Base-by-base conservation (phyloP, 2,329 filamentous ascomycete species). In the Pseudogymnoascus sp. region DNA sequence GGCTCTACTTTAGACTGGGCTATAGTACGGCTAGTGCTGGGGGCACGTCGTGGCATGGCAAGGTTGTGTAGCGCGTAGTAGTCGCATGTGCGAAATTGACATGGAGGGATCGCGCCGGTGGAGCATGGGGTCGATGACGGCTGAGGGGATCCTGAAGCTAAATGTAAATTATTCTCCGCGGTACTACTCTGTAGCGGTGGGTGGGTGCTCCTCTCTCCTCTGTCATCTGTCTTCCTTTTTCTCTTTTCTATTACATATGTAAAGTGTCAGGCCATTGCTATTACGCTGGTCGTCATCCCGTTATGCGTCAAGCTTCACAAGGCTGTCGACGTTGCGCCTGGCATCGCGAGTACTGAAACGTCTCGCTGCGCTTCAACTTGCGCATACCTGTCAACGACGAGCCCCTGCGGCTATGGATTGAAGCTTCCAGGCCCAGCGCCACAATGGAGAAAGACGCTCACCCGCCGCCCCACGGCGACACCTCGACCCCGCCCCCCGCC, bases 41-140 rank as follows among this genome's bases (percentile, higher is more conserved):
- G 46, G 26, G 43, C 43, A 50, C n/a, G n/a, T n/a, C 31, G 43
- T 53, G 46, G 46, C 46, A 53, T 3, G n/a, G 14, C 26, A 56
- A 56, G 46, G 46, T 33, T 56, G n/a, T 19, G n/a, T 56, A 56
- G 46, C 46, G 26, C 26, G 46, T 26, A 56, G 46, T 56, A 56
- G 46, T 56, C 46, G 46, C 46, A 53, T 53, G 46, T 53, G 14
- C 46, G 46, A 53, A 53, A 53, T 53, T 53, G 46, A 53, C 24
- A 14, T 53, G 26, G 46, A 53, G 46, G 26, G 46, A 53, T 53
- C 46, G 46, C 8, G 46, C 46, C 46, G 8, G 26, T 50, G 24
- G 26, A 31, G 46, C 46, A 31, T 31, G 46, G 46, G 46, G 7
- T 31, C 26, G 26, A 53, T 31, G 46, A 53, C 46, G 24, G 46